Evolutionary conservation across 345 rosid species (phyloP), one percentile per base, ranked within the genome.

Genomic region (Eutrema japonicum): DNA sequence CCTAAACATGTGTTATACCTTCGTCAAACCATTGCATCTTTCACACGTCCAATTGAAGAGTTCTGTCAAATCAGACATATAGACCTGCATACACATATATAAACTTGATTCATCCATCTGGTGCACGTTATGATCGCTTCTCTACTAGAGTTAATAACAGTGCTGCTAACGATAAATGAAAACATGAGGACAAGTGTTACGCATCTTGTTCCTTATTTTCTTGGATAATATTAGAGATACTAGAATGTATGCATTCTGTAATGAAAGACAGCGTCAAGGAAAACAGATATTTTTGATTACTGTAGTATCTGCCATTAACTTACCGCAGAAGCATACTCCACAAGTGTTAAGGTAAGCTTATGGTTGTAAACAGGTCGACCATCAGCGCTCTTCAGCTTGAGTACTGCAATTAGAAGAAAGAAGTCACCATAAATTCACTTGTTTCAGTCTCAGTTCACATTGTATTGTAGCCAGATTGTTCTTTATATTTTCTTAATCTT

Each of bases 301-400:
- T 27, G 43, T 7, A 57, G 14, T 49, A 51, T 51, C 14, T 50
- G 6, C 29, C 29, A 71, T 7, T 13, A 51, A 81, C 96, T 81
- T 84, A 94, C 96, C 11, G 99, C 99, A 52, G 97, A 91, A 48
- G 96, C 92, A 79, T 95, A 95, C 79, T 95, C 96, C 73, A 92
- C 99, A 75, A 92, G 68, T 66, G 86, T 90, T 0, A 73, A 77
- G 61, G 96, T 90, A 59, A 89, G 96, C 4, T 96, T 89, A 78
- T 86, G 96, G 81, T 94, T 94, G 85, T 88, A 94, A 77, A 66
- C 68, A 43, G 81, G 80, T 26, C 30, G 37, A 74, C 33, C 43
- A 68, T 82, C 75, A 55, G 71, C 65, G 43, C 68, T 76, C 80
- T 80, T 85, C 48, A 81, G 65, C 73, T 66, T 79, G 13, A 94